phyloP scores from a whole-genome alignment of 2,329 filamentous ascomycete genomes.

The Trichophyton simii region DNA sequence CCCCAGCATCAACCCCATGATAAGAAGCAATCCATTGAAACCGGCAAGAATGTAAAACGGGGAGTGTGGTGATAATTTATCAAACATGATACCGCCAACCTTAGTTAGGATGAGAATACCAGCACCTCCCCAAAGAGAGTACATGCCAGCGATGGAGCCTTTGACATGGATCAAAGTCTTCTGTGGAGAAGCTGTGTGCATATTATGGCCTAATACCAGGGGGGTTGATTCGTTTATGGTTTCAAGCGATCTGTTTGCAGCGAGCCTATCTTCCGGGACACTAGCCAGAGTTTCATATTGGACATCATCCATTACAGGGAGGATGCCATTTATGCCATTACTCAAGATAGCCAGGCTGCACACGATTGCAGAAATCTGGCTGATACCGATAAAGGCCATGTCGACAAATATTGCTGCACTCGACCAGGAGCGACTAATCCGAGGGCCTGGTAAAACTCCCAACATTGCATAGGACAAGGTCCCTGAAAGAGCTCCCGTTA shows the following conservation, averaged over 20 bases:
- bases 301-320: neutral
- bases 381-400: conserved; percentile 71
- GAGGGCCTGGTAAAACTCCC: conserved; percentile 62
- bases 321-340: conserved; percentile 53
- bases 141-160: conserved; percentile 87
- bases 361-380: conserved; percentile 92
- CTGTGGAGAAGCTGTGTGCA: neutral
- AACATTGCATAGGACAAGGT: conserved; percentile 67
- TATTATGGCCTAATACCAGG: conserved; percentile 17
- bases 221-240: conserved; percentile 19
- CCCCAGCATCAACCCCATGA: conserved; percentile 19
- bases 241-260: neutral
- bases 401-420: conserved; percentile 59
- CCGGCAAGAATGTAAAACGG: conserved; percentile 91
- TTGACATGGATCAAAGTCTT: conserved; percentile 52
- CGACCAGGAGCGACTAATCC: conserved; percentile 58
- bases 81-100: conserved; percentile 75
- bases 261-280: neutral
- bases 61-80: conserved; percentile 56
- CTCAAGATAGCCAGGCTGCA: conserved; percentile 85
- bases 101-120: conserved; percentile 90
- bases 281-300: neutral
- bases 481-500: conserved; percentile 59
- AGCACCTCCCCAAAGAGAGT: conserved; percentile 77
- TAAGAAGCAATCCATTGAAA: conserved; percentile 65